Evolutionary conservation across 257 asterid genomes (phyloP).

Genomic region (Solanum arcanum): DNA sequence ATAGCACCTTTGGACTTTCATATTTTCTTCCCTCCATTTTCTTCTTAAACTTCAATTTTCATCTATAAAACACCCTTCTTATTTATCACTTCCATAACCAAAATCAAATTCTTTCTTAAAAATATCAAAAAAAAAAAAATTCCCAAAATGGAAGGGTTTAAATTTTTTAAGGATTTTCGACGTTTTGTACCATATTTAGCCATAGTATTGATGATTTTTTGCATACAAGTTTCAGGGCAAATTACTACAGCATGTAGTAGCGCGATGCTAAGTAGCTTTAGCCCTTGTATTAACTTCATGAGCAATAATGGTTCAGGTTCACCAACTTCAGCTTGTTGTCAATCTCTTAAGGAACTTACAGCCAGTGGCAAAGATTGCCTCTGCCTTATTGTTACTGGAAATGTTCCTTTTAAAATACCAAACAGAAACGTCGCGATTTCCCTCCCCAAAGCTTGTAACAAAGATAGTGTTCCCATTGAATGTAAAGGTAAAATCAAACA

Average conservation of each 20-base stretch:
- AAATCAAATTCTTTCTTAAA: not conserved
- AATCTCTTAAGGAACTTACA: constrained; percentile 51
- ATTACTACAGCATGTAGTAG: constrained; percentile 42
- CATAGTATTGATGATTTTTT: constrained; percentile 4
- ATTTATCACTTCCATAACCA: not conserved
- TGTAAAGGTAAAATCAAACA: constrained; percentile 41
- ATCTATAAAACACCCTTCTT: not conserved
- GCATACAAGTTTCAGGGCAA: constrained; percentile 19
- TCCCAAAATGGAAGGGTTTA: constrained; percentile 6
- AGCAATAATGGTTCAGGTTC: constrained; percentile 22
- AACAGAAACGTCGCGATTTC: constrained; percentile 48
- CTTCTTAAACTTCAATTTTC: not conserved
- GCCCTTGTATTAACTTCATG: constrained; percentile 41
- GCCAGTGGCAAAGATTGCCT: constrained; percentile 55
- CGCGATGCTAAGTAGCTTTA: constrained; percentile 48
- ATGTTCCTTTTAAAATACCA: constrained; percentile 47
- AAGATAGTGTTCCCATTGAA: constrained; percentile 56
- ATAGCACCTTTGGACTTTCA: constrained; percentile 1
- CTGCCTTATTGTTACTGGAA: constrained; percentile 54
- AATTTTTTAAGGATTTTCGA: constrained; percentile 1
- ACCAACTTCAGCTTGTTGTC: constrained; percentile 60
- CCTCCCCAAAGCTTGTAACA: constrained; percentile 67
- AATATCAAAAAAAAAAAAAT: not conserved
- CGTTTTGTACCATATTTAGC: constrained; percentile 13
- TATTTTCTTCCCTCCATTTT: not conserved